Conservation (phyloP, 2,329 filamentous ascomycete genomes). For the Chaetomiaceae sp. region DNA sequence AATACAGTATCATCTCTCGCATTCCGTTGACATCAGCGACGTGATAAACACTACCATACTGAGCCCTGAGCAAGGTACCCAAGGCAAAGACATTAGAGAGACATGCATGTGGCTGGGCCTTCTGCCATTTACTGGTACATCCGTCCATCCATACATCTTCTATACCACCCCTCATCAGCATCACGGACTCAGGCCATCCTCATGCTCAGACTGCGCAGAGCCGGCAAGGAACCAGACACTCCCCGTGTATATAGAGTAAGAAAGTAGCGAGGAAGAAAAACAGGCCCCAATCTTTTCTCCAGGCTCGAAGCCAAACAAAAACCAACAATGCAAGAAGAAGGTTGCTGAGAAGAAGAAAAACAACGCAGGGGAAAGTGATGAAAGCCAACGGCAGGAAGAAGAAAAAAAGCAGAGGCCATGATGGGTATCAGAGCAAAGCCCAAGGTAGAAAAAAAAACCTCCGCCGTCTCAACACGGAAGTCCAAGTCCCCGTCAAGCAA, state of each 20-base stretch:
- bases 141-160: not conserved
- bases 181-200: not conserved
- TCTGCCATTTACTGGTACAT: not conserved
- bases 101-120: not conserved
- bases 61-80: not conserved
- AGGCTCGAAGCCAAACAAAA: not conserved
- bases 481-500: conserved; percentile 44
- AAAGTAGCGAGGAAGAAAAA: not conserved
- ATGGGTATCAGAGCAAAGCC: conserved; percentile 22
- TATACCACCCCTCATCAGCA: not conserved
- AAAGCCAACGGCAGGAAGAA: not conserved
- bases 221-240: not conserved
- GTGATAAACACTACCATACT: not conserved
- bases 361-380: not conserved
- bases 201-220: not conserved
- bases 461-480: not conserved
- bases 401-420: too few relatives aligned
- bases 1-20: not conserved
- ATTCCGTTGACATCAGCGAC: not conserved
- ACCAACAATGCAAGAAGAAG: not conserved
- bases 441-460: conserved; percentile 1
- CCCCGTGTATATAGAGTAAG: conserved; percentile 1
- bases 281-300: not conserved
- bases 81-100: not conserved
- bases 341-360: not conserved